Evolutionary conservation across 2,329 filamentous ascomycete genomes (phyloP).

Genomic region (Stenocarpella maydis): DNA sequence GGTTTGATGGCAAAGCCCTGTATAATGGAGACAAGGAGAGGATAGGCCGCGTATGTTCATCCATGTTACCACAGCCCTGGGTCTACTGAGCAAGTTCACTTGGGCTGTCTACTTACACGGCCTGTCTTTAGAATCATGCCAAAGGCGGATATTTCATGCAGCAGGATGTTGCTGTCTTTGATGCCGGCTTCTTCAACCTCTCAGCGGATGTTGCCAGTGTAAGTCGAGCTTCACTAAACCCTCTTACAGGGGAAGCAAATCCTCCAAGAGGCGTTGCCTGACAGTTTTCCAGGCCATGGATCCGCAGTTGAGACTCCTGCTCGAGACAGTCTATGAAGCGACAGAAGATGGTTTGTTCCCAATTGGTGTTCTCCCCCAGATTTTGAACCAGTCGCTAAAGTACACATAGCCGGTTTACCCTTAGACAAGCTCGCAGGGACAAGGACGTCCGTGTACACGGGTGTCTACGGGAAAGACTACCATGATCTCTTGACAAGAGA

Average conservation of each 20-base stretch:
- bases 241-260: no score
- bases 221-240: background rate
- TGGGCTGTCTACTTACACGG: background rate
- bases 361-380: no score
- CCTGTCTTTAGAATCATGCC: background rate
- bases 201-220: slow-evolving; percentile 42
- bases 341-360: background rate
- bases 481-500: background rate
- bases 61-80: no score
- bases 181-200: slow-evolving; percentile 44
- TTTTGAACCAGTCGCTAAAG: background rate
- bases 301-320: background rate
- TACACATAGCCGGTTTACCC: background rate
- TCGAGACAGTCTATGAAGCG: background rate
- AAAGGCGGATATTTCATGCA: slow-evolving; percentile 42
- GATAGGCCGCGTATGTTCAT: no score
- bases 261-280: no score
- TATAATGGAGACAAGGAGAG: background rate
- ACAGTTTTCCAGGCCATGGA: slow-evolving; percentile 31
- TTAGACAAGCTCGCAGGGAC: background rate
- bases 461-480: background rate
- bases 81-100: background rate
- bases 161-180: slow-evolving; percentile 41
- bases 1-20: background rate
- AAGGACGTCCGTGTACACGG: background rate